These are phyloP conservation scores for Cadophora malorum DNA, from an alignment of 2,329 filamentous ascomycete species.

Conservation along the genomic window DNA sequence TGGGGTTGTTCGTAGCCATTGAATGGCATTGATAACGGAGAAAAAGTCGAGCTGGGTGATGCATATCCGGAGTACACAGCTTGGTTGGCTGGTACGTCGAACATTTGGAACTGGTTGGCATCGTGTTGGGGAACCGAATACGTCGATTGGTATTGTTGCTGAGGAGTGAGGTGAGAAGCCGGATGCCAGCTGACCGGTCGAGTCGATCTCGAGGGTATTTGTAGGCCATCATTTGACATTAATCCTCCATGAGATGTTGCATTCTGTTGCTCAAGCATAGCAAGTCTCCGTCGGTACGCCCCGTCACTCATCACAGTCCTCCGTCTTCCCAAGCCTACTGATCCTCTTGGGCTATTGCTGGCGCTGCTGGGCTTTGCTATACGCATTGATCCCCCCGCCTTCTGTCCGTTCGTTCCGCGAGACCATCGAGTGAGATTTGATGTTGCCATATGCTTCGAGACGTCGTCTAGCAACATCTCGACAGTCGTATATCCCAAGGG, in stretches of 20 bases:
- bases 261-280: conserved; percentile 47
- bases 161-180: conserved; percentile 54
- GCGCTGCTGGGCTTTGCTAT: conserved; percentile 70
- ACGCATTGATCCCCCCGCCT: conserved; percentile 59
- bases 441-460: conserved; percentile 57
- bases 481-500: conserved; percentile 46
- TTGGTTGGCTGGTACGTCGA: conserved; percentile 52
- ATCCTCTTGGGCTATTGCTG: conserved; percentile 70
- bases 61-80: conserved; percentile 63
- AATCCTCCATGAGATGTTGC: conserved; percentile 54
- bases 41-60: conserved; percentile 62
- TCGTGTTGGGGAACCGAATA: conserved; percentile 49
- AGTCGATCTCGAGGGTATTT: conserved; percentile 45
- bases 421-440: conserved; percentile 56
- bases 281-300: conserved; percentile 39
- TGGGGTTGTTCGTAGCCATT: conserved; percentile 39
- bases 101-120: conserved; percentile 33
- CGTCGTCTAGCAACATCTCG: conserved; percentile 57
- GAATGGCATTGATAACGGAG: conserved; percentile 59
- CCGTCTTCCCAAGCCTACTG: conserved; percentile 56
- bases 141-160: conserved; percentile 47
- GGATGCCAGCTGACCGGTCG: conserved; percentile 82
- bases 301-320: conserved; percentile 62
- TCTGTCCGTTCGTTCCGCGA: conserved; percentile 57
- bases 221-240: conserved; percentile 46